Base-by-base conservation (phyloP, 768 basidiomycete species). In the Suillus sp. region DNA sequence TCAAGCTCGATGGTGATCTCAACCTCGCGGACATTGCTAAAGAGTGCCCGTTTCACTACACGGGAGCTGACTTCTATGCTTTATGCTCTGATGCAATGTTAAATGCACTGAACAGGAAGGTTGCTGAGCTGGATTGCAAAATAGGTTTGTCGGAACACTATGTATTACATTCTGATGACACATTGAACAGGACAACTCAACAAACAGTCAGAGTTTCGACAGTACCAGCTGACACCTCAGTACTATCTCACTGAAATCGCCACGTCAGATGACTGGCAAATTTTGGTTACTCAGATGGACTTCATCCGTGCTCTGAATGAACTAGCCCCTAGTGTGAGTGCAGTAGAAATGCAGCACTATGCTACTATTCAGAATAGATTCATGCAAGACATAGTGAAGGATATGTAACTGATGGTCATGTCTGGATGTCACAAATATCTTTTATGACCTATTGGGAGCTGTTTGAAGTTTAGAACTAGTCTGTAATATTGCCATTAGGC, bases 1-100 rank as follows among this genome's bases (percentile, higher is more conserved):
- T 99, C 81, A 86, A 84, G 40, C 83, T 98, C 30, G 84, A 92
- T 68, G 82, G 89, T 0, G 78, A 76, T 56, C 79, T 95, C 9
- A 79, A 88, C 68, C 83, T 99, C 8, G 73, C 75, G 22, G 65
- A 69, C 9, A 75, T 99, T 50, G 92, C 91, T 25, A 80, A 86
- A 32, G 77, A 78, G 38, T 99, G 96, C 65, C 90, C 94, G 0
- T 93, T 96, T 80, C 94, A 95, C 72, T 95, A 90, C 72, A 99
- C 97, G 2, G 97, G 97, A 50, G 97, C 97, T 47, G 97, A 99
- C 74, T 95, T 99, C 66, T 99, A 99, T 78, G 97, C 97, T 0
- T 79, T 99, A 10, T 99, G 97, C 75, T 92, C 95, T 6, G 96
- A 99, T 75, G 96, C 97, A 1, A 87, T 99, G 84, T 81, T 99